phyloP scores from a whole-genome alignment of 2,329 filamentous ascomycete species.

The Chalara sp. region DNA sequence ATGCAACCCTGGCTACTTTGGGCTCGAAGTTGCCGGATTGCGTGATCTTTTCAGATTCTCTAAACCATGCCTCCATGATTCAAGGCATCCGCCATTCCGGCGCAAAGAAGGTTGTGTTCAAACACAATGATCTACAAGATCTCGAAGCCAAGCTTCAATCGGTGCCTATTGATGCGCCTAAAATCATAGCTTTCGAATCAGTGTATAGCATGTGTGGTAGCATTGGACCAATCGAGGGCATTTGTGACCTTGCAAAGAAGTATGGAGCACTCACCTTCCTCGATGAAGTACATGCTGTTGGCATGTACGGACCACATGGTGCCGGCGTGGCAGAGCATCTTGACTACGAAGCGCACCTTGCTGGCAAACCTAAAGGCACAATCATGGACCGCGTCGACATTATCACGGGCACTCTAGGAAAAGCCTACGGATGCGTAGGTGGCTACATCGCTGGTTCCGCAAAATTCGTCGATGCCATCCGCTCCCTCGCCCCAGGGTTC shows the following conservation, averaged over 20 bases:
- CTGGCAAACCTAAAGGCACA: constrained; percentile 69
- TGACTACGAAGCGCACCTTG: constrained; percentile 80
- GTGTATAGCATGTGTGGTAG: constrained; percentile 99
- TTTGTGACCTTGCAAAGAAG: constrained; percentile 94
- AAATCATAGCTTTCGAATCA: constrained; percentile 98
- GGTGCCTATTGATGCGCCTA: constrained; percentile 76
- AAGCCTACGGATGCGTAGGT: constrained; percentile 95
- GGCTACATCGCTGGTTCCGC: constrained; percentile 92
- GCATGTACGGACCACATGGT: constrained; percentile 96
- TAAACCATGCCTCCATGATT: constrained; percentile 99
- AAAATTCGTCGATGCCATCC: constrained; percentile 84
- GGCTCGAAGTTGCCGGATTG: constrained; percentile 95
- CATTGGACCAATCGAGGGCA: constrained; percentile 89
- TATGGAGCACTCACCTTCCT: constrained; percentile 97
- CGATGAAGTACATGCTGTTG: constrained; percentile 97
- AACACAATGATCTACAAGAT: constrained; percentile 93
- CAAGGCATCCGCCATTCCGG: constrained; percentile 97
- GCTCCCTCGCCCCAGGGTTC: constrained; percentile 92
- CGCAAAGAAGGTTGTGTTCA: constrained; percentile 96
- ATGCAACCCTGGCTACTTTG: constrained; percentile 92
- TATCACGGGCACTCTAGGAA: constrained; percentile 93
- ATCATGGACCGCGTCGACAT: constrained; percentile 96
- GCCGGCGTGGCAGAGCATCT: constrained; percentile 96
- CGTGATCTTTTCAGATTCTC: constrained; percentile 92
- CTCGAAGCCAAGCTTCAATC: constrained; percentile 88